Conservation (phyloP, 805 yeast genomes). For the Candida endomychidarum region DNA sequence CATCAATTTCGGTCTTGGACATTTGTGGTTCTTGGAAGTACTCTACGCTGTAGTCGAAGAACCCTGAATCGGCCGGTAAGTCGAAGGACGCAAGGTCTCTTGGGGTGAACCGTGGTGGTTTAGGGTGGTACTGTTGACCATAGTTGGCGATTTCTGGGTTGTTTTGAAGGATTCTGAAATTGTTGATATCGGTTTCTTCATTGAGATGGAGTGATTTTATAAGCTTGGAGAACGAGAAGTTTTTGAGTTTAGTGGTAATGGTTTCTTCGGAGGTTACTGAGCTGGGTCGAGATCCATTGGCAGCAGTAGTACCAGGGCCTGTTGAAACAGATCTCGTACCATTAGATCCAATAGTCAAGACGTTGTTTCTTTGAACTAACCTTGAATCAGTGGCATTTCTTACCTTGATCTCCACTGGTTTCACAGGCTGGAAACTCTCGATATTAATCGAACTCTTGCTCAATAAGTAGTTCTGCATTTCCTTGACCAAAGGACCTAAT, state of each 20-base stretch:
- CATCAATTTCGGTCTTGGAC: constrained; percentile 80
- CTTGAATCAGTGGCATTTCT: constrained; percentile 27
- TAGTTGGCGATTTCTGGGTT: constrained; percentile 38
- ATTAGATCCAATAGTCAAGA: constrained; percentile 24
- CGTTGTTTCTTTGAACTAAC: constrained; percentile 21
- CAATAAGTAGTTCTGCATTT: constrained; percentile 63
- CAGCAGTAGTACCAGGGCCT: constrained; percentile 14
- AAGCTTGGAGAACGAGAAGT: constrained; percentile 33
- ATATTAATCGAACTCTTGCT: constrained; percentile 47
- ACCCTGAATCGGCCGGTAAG: constrained; percentile 59
- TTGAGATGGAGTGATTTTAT: constrained; percentile 39
- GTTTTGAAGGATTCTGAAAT: constrained; percentile 34
- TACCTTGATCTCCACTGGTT: constrained; percentile 28
- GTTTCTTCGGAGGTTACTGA: constrained; percentile 31
- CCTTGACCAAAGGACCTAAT: constrained; percentile 60
- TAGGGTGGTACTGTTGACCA: constrained; percentile 51
- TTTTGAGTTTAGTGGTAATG: constrained; percentile 32
- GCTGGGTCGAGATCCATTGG: too few species aligned
- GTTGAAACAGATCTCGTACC: constrained; percentile 31
- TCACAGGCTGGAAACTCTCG: constrained; percentile 40
- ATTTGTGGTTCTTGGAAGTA: constrained; percentile 96
- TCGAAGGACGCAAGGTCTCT: constrained; percentile 27
- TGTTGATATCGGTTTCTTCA: constrained; percentile 41
- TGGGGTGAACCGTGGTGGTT: constrained; percentile 53
- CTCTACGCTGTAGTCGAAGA: constrained; percentile 77